Percentiles rank a stretch among this genome's conserved stretches.
These are phyloP conservation scores for Celoporthe dispersa DNA, from an alignment of 2,329 filamentous ascomycete genomes.

Conservation along the genomic window DNA sequence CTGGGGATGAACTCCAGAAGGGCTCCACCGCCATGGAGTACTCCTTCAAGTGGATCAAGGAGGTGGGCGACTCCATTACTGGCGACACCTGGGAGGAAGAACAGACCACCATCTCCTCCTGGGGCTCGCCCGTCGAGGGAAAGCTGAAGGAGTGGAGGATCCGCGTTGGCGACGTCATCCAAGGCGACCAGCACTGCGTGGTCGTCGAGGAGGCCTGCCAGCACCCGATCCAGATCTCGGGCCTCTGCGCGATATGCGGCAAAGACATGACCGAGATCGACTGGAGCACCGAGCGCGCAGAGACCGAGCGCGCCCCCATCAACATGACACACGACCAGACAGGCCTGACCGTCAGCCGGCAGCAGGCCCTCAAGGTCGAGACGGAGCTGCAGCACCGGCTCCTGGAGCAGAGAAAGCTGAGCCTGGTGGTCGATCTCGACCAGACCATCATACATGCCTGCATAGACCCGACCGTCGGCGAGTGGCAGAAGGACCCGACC, in stretches of 20 bases:
- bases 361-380: slow-evolving; percentile 80
- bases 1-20: slow-evolving; percentile 75
- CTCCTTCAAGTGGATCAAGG: slow-evolving; percentile 79
- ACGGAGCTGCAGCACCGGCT: slow-evolving; percentile 85
- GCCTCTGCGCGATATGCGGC: slow-evolving; percentile 89
- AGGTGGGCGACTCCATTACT: slow-evolving; percentile 68
- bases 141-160: slow-evolving; percentile 78
- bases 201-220: slow-evolving; percentile 89
- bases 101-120: slow-evolving; percentile 74
- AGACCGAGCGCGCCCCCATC: slow-evolving; percentile 86
- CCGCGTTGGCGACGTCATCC: slow-evolving; percentile 66
- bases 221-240: slow-evolving; percentile 89
- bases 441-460: slow-evolving; percentile 99
- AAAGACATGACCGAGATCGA: slow-evolving; percentile 93
- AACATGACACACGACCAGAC: slow-evolving; percentile 95
- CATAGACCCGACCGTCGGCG: slow-evolving; percentile 92
- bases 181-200: slow-evolving; percentile 62
- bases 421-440: slow-evolving; percentile 93
- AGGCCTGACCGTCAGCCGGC: slow-evolving; percentile 80
- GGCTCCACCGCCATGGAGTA: slow-evolving; percentile 84
- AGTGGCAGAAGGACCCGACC: slow-evolving; percentile 87
- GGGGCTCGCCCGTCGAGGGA: slow-evolving; percentile 84
- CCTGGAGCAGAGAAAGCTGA: slow-evolving; percentile 80
- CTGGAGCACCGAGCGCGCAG: slow-evolving; percentile 79
- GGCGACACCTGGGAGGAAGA: slow-evolving; percentile 67